Evolutionary conservation across 805 yeast genomes (phyloP).

Genomic region (Lipomyces mesembrius): DNA sequence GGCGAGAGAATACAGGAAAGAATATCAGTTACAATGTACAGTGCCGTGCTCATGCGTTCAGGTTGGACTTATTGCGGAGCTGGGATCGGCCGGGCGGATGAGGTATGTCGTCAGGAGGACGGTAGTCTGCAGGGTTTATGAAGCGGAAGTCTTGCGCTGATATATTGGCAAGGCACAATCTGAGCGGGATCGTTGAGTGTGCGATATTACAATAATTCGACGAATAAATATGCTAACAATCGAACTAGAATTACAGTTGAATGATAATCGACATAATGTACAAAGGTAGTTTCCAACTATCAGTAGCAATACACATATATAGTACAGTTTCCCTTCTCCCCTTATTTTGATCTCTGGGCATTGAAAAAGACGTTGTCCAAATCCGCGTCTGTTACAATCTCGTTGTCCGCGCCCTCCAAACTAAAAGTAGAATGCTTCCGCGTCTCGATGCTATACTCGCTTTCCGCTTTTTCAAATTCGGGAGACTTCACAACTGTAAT

Average conservation of each 20-base stretch:
- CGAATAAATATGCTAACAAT: not conserved
- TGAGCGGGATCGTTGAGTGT: not conserved
- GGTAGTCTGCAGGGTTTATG: not conserved
- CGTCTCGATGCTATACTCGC: not conserved
- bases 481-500: not conserved
- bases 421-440: not conserved
- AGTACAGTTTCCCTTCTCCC: not conserved
- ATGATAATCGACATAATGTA: not conserved
- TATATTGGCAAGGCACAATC: not conserved
- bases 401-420: not conserved
- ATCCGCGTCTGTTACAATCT: not conserved
- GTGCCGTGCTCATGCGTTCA: not conserved
- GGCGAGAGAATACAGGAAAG: slow-evolving; percentile 30
- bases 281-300: not conserved
- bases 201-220: not conserved
- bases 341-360: not conserved
- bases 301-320: not conserved
- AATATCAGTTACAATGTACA: not conserved
- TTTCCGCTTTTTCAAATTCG: not conserved
- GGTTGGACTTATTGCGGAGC: not conserved
- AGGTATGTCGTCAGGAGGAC: not conserved
- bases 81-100: not conserved
- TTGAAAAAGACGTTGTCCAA: not conserved
- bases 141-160: not conserved
- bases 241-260: not conserved